Conservation (phyloP, 805 yeast genomes). For the Vanderwaltozyma polyspora region DNA sequence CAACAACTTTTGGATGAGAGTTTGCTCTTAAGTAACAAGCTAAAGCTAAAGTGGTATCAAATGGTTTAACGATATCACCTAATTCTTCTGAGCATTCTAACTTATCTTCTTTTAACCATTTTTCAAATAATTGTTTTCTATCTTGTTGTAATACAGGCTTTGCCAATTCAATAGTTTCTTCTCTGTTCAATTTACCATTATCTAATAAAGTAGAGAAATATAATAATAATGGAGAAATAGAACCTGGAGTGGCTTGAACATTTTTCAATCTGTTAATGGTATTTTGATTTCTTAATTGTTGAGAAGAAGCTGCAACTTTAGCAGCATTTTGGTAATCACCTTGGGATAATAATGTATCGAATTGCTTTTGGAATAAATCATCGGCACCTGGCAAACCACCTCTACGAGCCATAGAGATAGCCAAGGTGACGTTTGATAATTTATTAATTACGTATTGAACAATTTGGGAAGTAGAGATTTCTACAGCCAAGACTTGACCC, state of each 20-base stretch:
- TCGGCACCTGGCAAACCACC: conserved; percentile 98
- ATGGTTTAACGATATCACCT: conserved; percentile 90
- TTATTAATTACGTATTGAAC: conserved; percentile 83
- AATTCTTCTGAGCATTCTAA: conserved; percentile 91
- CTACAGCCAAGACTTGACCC: conserved; percentile 92
- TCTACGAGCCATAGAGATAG: conserved; percentile 70
- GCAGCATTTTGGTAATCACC: conserved; percentile 93
- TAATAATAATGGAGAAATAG: conserved; percentile 85
- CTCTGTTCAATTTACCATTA: conserved; percentile 82
- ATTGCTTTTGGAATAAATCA: conserved; percentile 79
- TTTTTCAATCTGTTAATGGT: conserved; percentile 88
- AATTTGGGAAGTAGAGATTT: conserved; percentile 70
- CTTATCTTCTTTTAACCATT: conserved; percentile 93
- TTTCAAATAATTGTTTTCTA: conserved; percentile 85
- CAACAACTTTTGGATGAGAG: conserved; percentile 78
- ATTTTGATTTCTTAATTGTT: conserved; percentile 84
- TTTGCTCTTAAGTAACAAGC: conserved; percentile 83
- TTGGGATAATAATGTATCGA: conserved; percentile 67
- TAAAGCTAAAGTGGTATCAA: conserved; percentile 74
- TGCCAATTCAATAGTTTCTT: conserved; percentile 89
- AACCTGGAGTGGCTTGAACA: conserved; percentile 87
- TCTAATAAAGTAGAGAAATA: conserved; percentile 87
- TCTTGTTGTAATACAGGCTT: conserved; percentile 93
- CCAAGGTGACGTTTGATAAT: conserved; percentile 76
- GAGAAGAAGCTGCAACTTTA: conserved; percentile 90